Percentiles rank a stretch among this genome's conserved stretches.
These are phyloP conservation scores for Colletotrichum trifolii DNA, from an alignment of 2,329 filamentous ascomycete genomes.

Conservation along the genomic window DNA sequence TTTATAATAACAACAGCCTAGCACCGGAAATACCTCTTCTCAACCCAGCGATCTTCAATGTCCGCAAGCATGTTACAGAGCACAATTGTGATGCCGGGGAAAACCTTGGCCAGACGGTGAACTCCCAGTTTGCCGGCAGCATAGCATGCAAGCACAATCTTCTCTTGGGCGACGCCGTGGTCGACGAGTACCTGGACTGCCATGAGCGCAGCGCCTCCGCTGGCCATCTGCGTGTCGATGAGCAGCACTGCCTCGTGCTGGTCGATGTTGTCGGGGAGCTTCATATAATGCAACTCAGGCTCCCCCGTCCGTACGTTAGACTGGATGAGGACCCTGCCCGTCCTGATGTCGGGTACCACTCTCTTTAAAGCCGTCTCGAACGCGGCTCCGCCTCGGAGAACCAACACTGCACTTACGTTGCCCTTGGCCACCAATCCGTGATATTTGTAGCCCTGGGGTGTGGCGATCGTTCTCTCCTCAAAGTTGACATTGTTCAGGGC, in stretches of 20 bases:
- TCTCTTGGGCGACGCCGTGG: constrained; percentile 85
- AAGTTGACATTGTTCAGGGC: constrained; percentile 84
- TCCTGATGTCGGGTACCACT: constrained; percentile 92
- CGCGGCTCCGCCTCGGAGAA: constrained; percentile 88
- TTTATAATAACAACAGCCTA: constrained; percentile 48
- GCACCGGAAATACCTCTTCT: constrained; percentile 90
- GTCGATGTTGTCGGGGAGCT: constrained; percentile 78
- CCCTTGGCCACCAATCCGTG: constrained; percentile 77
- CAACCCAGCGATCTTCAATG: constrained; percentile 88
- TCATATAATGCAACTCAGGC: constrained; percentile 91
- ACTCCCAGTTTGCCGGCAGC: constrained; percentile 86
- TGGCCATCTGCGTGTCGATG: constrained; percentile 94
- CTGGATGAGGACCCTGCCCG: constrained; percentile 90
- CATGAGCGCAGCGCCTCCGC: constrained; percentile 88
- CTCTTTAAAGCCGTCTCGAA: constrained; percentile 89
- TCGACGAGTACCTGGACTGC: constrained; percentile 95
- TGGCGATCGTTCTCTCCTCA: constrained; percentile 70
- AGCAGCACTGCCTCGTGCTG: constrained; percentile 84
- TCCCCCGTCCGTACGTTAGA: constrained; percentile 87
- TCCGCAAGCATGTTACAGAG: constrained; percentile 85
- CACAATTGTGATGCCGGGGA: constrained; percentile 87
- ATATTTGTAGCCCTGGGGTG: constrained; percentile 77
- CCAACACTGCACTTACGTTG: constrained; percentile 84
- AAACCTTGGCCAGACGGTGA: constrained; percentile 87
- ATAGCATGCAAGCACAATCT: constrained; percentile 93